These are phyloP conservation scores for Stephania cephalantha DNA, from an alignment of 164 flowering plant genomes.

Conservation along the genomic window DNA sequence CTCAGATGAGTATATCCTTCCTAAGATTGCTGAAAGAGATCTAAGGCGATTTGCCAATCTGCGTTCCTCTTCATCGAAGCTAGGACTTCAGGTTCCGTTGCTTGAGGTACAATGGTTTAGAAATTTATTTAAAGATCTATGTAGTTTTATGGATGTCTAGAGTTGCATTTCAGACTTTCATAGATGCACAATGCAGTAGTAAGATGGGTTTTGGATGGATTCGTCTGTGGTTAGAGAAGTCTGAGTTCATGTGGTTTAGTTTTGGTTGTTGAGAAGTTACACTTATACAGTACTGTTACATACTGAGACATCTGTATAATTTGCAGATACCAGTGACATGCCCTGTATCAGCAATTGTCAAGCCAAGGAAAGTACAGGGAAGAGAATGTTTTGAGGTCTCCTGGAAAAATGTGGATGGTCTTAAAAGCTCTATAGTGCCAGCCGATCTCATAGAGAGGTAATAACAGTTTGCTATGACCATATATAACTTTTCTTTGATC, in stretches of 20 bases:
- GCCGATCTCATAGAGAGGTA: constrained; percentile 77
- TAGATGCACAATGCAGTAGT: background rate
- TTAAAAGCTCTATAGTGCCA: constrained; percentile 60
- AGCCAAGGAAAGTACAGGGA: constrained; percentile 63
- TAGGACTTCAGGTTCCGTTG: constrained; percentile 49
- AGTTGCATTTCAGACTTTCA: background rate
- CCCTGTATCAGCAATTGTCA: constrained; percentile 61
- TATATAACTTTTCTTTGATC: too few relatives aligned
- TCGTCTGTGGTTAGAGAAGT: background rate
- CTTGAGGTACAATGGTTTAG: constrained; percentile 34
- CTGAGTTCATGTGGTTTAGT: background rate
- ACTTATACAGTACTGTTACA: background rate
- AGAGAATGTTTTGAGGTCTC: constrained; percentile 75
- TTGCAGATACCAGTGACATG: constrained; percentile 70
- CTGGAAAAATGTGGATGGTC: constrained; percentile 61
- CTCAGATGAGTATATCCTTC: constrained; percentile 88
- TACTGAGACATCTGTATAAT: background rate
- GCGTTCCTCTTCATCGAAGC: constrained; percentile 44
- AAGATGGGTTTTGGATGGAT: background rate
- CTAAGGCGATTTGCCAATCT: constrained; percentile 67
- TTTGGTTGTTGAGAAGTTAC: background rate
- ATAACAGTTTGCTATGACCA: background rate
- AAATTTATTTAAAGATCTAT: background rate
- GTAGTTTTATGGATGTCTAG: background rate
- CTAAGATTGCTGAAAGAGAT: constrained; percentile 88